phyloP scores from a whole-genome alignment of 495 filamentous ascomycete species.

The Chaetomium fimeti region DNA sequence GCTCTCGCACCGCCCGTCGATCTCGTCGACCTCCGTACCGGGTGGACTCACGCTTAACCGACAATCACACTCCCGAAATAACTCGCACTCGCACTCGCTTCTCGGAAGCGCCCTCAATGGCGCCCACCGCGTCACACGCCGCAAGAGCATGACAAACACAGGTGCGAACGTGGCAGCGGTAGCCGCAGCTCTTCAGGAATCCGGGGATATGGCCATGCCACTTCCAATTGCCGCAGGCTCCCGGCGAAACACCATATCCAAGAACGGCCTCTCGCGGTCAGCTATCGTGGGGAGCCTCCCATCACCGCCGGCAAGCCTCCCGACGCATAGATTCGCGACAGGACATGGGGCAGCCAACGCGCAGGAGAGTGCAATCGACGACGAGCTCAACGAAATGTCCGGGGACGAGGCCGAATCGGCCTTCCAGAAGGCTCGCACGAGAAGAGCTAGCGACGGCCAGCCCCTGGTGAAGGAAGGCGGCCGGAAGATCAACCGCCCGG shows the following conservation, averaged over 20 bases:
- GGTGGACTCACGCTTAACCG: slow-evolving; percentile 42
- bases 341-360: slow-evolving; percentile 41
- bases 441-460: slow-evolving; percentile 84
- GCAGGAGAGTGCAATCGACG: slow-evolving; percentile 59
- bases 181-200: slow-evolving; percentile 64
- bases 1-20: slow-evolving; percentile 51
- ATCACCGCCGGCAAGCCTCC: slow-evolving; percentile 53
- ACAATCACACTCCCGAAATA: slow-evolving; percentile 65
- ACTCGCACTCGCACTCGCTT: slow-evolving; percentile 81
- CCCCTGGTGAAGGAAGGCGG: slow-evolving; percentile 69
- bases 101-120: slow-evolving; percentile 67
- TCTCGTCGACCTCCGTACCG: slow-evolving; percentile 42
- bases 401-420: slow-evolving; percentile 58
- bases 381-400: slow-evolving; percentile 55
- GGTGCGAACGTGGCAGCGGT: slow-evolving; percentile 70
- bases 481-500: slow-evolving; percentile 69
- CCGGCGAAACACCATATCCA: slow-evolving; percentile 55
- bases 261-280: slow-evolving; percentile 42
- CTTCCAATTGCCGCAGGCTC: slow-evolving; percentile 50
- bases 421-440: slow-evolving; percentile 65
- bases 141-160: slow-evolving; percentile 85
- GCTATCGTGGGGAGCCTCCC: slow-evolving; percentile 55
- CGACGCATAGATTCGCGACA: slow-evolving; percentile 44
- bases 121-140: slow-evolving; percentile 80
- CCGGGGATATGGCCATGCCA: slow-evolving; percentile 53